Evolutionary conservation across 495 filamentous ascomycete species (phyloP), one percentile per base, ranked within the genome.

Genomic region (Penicillium simplicissimum): DNA sequence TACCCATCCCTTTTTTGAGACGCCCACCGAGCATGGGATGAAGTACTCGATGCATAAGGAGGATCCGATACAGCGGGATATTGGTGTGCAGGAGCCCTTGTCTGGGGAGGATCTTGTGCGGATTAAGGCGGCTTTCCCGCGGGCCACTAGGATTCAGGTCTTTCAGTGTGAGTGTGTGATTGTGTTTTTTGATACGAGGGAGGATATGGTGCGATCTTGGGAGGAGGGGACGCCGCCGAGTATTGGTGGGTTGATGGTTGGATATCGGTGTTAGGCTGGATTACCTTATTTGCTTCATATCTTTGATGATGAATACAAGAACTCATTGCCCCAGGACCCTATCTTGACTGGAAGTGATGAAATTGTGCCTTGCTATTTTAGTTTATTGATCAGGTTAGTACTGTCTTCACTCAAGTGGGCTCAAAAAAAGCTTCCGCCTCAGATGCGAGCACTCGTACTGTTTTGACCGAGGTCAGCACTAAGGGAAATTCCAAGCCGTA

Each of bases 401-500:
- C 37, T 15, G 37, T 40, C 14, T n/a, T 40, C 13, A 40, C 37
- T n/a, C 37, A n/a, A n/a, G 14, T 40, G n/a, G 37, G 37, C 13
- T n/a, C 37, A 40, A 40, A 40, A 13, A 13, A 40, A 15, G 15
- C 45, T 48, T 21, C 45, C 17, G 45, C 45, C 45, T 52, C 45
- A 47, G 56, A 51, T 34, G 47, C 56, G 15, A 52, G 42, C 25
- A 49, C 52, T 17, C 25, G 42, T 49, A 61, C 64, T 38, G 57
- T 52, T 8, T 8, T 51, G 36, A 57, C 64, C 36, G 45, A 67
- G 40, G 56, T 62, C 54, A 57, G 35, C 10, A 62, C 60, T 35
- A 58, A 62, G 60, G 60, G 57, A 47, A 19, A 53, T 25, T 11
- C 54, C 25, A 62, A 58, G 33, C 14, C 45, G 54, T 62, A 58